These are phyloP conservation scores for Geotrichum europaeum DNA, from an alignment of 1,139 yeast species.

Conservation along the genomic window DNA sequence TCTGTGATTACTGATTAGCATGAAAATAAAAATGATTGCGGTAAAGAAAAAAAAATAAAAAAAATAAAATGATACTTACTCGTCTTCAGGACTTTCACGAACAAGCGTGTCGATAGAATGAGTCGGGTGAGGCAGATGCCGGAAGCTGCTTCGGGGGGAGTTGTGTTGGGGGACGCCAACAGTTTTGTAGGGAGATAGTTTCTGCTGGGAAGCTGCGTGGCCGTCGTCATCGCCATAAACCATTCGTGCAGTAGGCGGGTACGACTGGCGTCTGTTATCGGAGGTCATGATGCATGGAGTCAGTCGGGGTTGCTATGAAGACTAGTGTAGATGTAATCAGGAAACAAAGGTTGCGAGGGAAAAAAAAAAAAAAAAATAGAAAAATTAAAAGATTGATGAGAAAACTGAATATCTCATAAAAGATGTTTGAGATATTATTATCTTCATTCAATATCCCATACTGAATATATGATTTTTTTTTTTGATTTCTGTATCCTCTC, in stretches of 20 bases:
- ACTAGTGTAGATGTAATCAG: neutral
- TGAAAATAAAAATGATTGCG: neutral
- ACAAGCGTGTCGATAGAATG: neutral
- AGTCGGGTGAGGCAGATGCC: neutral
- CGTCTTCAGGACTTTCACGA: neutral
- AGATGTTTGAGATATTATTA: neutral
- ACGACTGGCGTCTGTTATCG: conserved; percentile 9
- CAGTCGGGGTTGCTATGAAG: neutral
- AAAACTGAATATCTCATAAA: neutral
- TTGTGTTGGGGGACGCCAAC: neutral
- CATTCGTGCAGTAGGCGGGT: conserved; percentile 1
- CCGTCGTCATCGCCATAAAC: neutral
- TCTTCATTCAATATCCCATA: too few species aligned
- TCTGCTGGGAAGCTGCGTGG: neutral
- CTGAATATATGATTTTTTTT: too few species aligned
- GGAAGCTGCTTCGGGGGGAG: neutral
- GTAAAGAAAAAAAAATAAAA: neutral
- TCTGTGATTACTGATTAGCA: neutral
- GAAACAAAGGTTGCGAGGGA: neutral
- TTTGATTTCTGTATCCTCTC: too few species aligned
- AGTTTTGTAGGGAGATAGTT: neutral
- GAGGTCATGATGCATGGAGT: neutral
- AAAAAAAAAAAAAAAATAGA: neutral
- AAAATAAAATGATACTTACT: neutral
- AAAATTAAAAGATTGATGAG: neutral